These are phyloP conservation scores for Pholiota adiposa DNA, from an alignment of 1,284 basidiomycete species.

Conservation along the genomic window DNA sequence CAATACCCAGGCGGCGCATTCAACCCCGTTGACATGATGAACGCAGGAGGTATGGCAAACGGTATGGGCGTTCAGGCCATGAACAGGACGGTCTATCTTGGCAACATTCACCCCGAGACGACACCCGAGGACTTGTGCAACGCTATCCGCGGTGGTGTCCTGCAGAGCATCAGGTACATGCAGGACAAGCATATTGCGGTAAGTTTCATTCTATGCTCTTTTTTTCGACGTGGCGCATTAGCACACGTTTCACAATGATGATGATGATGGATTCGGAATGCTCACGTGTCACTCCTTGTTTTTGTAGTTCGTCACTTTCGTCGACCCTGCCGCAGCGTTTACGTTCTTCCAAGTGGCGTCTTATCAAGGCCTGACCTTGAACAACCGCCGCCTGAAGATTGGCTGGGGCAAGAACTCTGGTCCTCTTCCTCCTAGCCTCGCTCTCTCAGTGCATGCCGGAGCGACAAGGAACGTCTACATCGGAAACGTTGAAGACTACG, in stretches of 20 bases:
- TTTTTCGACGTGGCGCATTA: not conserved
- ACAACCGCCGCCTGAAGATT: slow-evolving; percentile 90
- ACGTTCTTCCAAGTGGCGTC: slow-evolving; percentile 91
- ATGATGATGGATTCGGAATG: slow-evolving; percentile 13
- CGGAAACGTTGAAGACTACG: slow-evolving; percentile 92
- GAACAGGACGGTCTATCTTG: slow-evolving; percentile 91
- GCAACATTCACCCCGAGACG: slow-evolving; percentile 94
- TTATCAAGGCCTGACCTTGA: slow-evolving; percentile 85
- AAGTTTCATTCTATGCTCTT: slow-evolving; percentile 32
- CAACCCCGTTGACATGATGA: slow-evolving; percentile 52
- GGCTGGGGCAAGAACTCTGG: slow-evolving; percentile 95
- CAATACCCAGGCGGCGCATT: slow-evolving; percentile 58
- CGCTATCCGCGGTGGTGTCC: slow-evolving; percentile 88
- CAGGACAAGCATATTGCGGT: slow-evolving; percentile 94
- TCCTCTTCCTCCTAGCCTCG: slow-evolving; percentile 80
- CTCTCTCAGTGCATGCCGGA: slow-evolving; percentile 86
- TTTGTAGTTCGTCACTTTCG: slow-evolving; percentile 84
- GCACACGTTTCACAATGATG: not conserved
- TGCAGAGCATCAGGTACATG: slow-evolving; percentile 91
- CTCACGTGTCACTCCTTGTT: slow-evolving; percentile 4
- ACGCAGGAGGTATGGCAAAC: slow-evolving; percentile 31
- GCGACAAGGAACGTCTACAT: slow-evolving; percentile 96
- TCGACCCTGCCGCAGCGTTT: slow-evolving; percentile 87
- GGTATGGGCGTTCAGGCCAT: slow-evolving; percentile 50
- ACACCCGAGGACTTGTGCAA: slow-evolving; percentile 93